Evolutionary conservation across 306 rosid genomes (phyloP).

Genomic region (Phaseolus lunatus): DNA sequence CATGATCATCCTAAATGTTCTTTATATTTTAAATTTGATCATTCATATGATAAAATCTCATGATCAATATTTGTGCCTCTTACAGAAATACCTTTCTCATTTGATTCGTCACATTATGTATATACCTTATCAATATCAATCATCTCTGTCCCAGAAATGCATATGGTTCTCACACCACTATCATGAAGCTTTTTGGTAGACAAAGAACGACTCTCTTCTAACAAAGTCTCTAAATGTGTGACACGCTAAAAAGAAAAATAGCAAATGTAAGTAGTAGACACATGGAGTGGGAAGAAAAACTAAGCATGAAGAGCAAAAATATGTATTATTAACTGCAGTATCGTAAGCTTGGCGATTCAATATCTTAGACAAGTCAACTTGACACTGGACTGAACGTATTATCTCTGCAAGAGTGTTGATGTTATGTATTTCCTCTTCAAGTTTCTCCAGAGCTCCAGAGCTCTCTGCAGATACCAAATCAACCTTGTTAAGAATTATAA

Average conservation of each 20-base stretch:
- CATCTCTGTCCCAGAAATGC: slow-evolving; percentile 62
- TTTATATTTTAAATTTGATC: not conserved
- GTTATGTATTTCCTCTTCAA: slow-evolving; percentile 81
- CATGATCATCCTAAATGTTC: not conserved
- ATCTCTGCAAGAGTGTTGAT: slow-evolving; percentile 83
- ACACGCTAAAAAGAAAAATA: slow-evolving; percentile 61
- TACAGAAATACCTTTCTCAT: not conserved
- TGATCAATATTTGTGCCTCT: not conserved
- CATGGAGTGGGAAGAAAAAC: slow-evolving; percentile 22
- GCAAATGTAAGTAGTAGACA: slow-evolving; percentile 23
- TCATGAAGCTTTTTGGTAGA: slow-evolving; percentile 75
- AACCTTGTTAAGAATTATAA: slow-evolving; percentile 93
- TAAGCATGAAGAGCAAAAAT: slow-evolving; percentile 22
- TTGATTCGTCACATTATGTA: not conserved
- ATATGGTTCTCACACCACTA: slow-evolving; percentile 83
- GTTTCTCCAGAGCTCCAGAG: slow-evolving; percentile 68
- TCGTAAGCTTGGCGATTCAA: slow-evolving; percentile 79
- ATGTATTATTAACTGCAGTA: slow-evolving; percentile 58
- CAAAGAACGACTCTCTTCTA: slow-evolving; percentile 68
- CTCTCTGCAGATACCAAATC: slow-evolving; percentile 90
- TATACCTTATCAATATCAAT: slow-evolving; percentile 87
- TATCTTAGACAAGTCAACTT: slow-evolving; percentile 82
- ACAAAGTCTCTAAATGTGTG: slow-evolving; percentile 69
- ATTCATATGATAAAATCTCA: not conserved
- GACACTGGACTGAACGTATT: slow-evolving; percentile 75